phyloP scores from a whole-genome alignment of 2,329 filamentous ascomycete genomes.

The Geoglossum cookeanum region DNA sequence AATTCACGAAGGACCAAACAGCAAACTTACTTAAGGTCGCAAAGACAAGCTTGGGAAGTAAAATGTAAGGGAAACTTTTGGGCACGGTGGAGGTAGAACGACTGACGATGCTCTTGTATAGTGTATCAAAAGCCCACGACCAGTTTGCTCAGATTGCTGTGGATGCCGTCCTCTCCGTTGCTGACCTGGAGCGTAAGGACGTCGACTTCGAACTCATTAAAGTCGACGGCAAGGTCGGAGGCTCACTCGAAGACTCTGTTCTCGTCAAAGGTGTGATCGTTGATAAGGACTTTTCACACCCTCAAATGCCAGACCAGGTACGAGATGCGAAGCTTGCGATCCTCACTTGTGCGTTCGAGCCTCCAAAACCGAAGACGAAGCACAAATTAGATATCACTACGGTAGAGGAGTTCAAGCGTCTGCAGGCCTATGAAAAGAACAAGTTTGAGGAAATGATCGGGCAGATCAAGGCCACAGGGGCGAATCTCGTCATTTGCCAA shows the following conservation, averaged over 20 bases:
- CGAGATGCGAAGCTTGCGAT: conserved; percentile 93
- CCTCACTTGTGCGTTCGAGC: conserved; percentile 93
- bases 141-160: conserved; percentile 96
- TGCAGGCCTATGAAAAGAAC: conserved; percentile 85
- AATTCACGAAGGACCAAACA: conserved; percentile 64
- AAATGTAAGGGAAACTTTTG: conserved; percentile 44
- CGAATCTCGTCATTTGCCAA: conserved; percentile 95
- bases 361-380: conserved; percentile 98
- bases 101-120: conserved; percentile 10
- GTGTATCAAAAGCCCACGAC: conserved; percentile 91
- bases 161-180: conserved; percentile 89
- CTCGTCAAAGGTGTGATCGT: conserved; percentile 96
- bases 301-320: conserved; percentile 95
- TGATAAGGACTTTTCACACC: conserved; percentile 99
- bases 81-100: neutral
- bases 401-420: conserved; percentile 95
- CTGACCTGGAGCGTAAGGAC: conserved; percentile 86
- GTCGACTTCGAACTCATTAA: conserved; percentile 99
- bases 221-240: conserved; percentile 95
- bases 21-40: conserved; percentile 85
- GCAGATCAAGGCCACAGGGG: conserved; percentile 92
- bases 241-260: conserved; percentile 77
- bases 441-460: conserved; percentile 99
- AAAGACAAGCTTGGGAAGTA: conserved; percentile 88
- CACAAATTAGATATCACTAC: conserved; percentile 96